These are phyloP conservation scores for Wallemia hederae DNA, from an alignment of 1,284 basidiomycete species.

Conservation along the genomic window DNA sequence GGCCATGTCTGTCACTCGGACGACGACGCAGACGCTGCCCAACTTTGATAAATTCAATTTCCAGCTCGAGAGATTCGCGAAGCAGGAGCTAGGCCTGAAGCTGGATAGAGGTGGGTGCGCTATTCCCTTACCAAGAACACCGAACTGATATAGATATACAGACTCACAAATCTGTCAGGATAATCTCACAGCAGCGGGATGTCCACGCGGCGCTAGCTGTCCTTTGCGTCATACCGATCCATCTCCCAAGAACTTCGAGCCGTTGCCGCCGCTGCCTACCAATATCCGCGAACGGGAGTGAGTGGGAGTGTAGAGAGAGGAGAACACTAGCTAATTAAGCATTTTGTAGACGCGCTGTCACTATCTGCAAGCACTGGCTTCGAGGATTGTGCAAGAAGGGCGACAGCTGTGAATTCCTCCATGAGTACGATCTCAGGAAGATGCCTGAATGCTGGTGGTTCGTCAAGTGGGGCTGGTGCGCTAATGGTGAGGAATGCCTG, in stretches of 20 bases:
- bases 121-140: constrained; percentile 2
- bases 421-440: constrained; percentile 88
- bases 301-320: constrained; percentile 15
- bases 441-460: constrained; percentile 99
- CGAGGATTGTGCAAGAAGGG: constrained; percentile 96
- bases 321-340: not conserved
- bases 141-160: constrained; percentile 12
- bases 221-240: constrained; percentile 69
- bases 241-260: constrained; percentile 57
- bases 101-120: constrained; percentile 50
- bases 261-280: constrained; percentile 42
- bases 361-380: constrained; percentile 96
- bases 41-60: constrained; percentile 87
- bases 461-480: constrained; percentile 92
- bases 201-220: constrained; percentile 66
- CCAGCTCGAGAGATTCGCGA: constrained; percentile 50
- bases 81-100: constrained; percentile 54
- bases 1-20: not conserved
- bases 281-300: constrained; percentile 53
- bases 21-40: constrained; percentile 18
- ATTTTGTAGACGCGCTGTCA: constrained; percentile 9
- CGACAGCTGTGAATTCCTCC: constrained; percentile 90
- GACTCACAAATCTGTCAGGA: constrained; percentile 76
- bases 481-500: constrained; percentile 88
- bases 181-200: constrained; percentile 44